Base-by-base conservation (phyloP, 192 early-diverging fungal species). In the Umbelopsis ramanniana region DNA sequence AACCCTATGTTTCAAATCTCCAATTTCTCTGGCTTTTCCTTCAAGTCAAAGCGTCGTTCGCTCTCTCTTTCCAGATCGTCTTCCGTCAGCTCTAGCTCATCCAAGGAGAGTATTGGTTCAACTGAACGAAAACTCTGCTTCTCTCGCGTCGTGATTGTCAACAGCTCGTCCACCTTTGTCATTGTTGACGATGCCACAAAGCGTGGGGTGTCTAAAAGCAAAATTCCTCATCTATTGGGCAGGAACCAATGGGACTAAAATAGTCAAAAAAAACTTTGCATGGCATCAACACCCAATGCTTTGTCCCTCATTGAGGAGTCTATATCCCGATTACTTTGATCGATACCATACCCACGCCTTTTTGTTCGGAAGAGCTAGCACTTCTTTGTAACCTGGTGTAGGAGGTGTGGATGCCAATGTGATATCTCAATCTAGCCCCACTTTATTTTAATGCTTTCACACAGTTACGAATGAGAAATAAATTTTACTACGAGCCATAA, bases 61-160 rank as follows among this genome's bases (percentile, higher is more conserved):
- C 6, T 10, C 8, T 60, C 57, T 29, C 33, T 63, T 6, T 63
- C 57, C 19, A 63, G 57, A 63, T 29, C 57, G 14, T 63, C 57
- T 0, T 63, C 57, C 15, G 14, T 63, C 7, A 63, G 57, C 33
- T 63, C 57, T 37, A 35, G 29, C 7, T 37, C 57, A 22, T 63
- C 57, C 15, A 35, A 35, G 11, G 26, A 17, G 3, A 63, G 57
- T 17, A 35, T n/a, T 10, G 26, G 57, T 29, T 63, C 57, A n/a
- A 63, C 69, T 23, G 19, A 46, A 54, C 22, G 69, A 52, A 52
- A 70, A 37, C 21, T 70, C 26, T 48, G 69, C 69, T 70, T 70
- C 26, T 70, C 69, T 23, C 69, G 50, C 26, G 47, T 70, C 9
- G 69, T 70, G 29, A 70, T 70, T 55, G 69, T 70, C 24, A 70